Conservation (phyloP, 2,329 filamentous ascomycete genomes). For the Microsporum ferrugineum region DNA sequence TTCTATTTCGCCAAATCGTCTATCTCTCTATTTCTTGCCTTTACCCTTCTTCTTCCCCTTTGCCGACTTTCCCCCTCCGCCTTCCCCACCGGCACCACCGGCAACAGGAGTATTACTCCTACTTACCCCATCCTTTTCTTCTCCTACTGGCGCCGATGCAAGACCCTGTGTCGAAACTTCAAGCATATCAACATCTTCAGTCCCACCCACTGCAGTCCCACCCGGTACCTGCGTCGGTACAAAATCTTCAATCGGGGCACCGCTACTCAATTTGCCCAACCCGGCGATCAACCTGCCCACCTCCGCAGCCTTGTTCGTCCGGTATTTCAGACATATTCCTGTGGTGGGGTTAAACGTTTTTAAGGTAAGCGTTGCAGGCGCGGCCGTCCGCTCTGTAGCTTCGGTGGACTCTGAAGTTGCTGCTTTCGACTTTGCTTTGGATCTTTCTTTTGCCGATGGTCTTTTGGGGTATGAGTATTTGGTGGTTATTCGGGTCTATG, state of each 20-base stretch:
- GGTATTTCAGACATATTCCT: conserved; percentile 79
- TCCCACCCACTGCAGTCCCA: conserved; percentile 25
- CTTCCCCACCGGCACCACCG: conserved; percentile 54
- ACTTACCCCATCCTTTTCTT: conserved; percentile 31
- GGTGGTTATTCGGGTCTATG: conserved; percentile 77
- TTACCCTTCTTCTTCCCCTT: conserved; percentile 66
- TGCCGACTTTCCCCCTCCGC: conserved; percentile 55
- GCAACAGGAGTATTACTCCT: conserved; percentile 20
- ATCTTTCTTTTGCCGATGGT: conserved; percentile 22
- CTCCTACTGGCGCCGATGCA: conserved; percentile 13
- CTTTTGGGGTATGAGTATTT: conserved; percentile 61
- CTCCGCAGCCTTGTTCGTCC: conserved; percentile 81
- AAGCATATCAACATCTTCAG: conserved; percentile 26
- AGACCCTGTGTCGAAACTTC: conserved; percentile 19
- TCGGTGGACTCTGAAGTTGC: conserved; percentile 22
- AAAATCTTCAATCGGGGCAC: conserved; percentile 39
- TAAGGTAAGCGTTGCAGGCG: conserved; percentile 61
- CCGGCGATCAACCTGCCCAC: conserved; percentile 70
- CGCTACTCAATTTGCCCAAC: conserved; percentile 61
- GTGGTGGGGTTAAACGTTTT: conserved; percentile 81
- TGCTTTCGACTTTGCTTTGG: conserved; percentile 18
- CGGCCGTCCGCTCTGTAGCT: conserved; percentile 30
- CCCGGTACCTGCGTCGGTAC: conserved; percentile 27
- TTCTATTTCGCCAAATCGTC: background rate
- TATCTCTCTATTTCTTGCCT: conserved; percentile 47